Percentiles rank a stretch among this genome's conserved stretches.
Conservation (phyloP, 2,329 filamentous ascomycete species). For the Botrytis squamosa region DNA sequence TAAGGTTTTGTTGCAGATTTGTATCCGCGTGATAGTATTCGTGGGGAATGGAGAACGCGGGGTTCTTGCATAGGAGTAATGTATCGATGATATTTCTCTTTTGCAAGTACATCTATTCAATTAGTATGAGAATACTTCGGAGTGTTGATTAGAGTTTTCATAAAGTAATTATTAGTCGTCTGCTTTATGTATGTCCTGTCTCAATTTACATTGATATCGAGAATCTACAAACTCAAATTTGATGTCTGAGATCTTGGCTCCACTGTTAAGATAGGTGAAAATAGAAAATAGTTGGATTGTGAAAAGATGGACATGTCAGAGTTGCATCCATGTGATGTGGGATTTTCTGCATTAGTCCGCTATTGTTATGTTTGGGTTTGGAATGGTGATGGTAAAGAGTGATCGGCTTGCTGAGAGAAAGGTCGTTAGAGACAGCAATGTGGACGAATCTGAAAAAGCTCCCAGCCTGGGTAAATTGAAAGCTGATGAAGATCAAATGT, state of each 20-base stretch:
- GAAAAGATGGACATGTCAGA: neutral
- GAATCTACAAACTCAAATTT: neutral
- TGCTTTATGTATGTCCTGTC: neutral
- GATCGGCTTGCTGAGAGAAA: neutral
- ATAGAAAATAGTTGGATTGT: neutral
- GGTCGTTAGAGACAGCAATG: neutral
- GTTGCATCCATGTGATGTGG: neutral
- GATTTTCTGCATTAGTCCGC: neutral
- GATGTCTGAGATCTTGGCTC: neutral
- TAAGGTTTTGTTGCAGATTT: neutral
- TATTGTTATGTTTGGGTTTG: neutral
- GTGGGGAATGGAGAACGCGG: neutral
- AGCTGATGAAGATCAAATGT: neutral
- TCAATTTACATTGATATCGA: neutral
- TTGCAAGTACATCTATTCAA: neutral
- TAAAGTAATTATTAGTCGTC: neutral
- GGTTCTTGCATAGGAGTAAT: neutral
- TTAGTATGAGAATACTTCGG: neutral
- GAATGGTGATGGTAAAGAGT: neutral
- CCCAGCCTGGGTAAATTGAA: too few relatives aligned
- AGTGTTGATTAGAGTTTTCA: neutral
- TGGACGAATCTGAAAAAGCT: neutral
- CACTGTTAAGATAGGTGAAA: neutral
- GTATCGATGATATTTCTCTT: neutral
- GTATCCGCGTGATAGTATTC: neutral